Percentiles rank a stretch among this genome's conserved stretches.
These are phyloP conservation scores for Russula compacta DNA, from an alignment of 768 basidiomycete species.

Conservation along the genomic window DNA sequence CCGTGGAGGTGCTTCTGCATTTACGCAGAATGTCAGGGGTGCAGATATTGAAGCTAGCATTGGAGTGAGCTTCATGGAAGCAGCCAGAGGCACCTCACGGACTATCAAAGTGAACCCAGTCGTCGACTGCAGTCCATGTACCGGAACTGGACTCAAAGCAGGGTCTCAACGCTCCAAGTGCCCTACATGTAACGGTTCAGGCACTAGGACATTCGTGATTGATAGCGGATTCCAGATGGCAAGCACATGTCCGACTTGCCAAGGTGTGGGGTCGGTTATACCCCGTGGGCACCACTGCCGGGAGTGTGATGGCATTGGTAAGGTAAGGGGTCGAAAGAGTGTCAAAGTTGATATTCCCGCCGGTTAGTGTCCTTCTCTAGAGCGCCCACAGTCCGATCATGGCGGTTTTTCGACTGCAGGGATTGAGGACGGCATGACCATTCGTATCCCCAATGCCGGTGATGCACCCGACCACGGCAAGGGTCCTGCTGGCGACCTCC, in stretches of 20 bases:
- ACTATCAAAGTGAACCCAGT: conserved; percentile 73
- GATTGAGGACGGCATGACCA: conserved; percentile 90
- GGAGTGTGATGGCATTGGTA: conserved; percentile 78
- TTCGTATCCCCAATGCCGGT: conserved; percentile 72
- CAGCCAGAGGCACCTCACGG: conserved; percentile 81
- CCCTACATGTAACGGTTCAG: conserved; percentile 73
- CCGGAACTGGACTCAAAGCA: conserved; percentile 76
- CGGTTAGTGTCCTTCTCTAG: conserved; percentile 41
- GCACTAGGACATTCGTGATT: conserved; percentile 81
- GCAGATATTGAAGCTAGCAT: conserved; percentile 75
- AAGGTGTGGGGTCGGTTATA: conserved; percentile 71
- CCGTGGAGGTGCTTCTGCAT: conserved; percentile 35
- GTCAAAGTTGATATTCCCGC: conserved; percentile 80
- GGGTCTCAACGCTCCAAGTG: conserved; percentile 81
- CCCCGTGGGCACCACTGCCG: conserved; percentile 73
- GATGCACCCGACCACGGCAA: conserved; percentile 77
- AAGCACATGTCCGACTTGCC: conserved; percentile 76
- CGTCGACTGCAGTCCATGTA: conserved; percentile 75
- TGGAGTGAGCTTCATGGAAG: conserved; percentile 81
- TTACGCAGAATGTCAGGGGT: conserved; percentile 44
- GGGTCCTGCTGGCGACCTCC: conserved; percentile 75
- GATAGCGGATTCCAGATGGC: conserved; percentile 96
- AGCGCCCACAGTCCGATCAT: neutral
- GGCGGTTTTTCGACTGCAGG: conserved; percentile 36
- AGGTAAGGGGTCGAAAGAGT: conserved; percentile 69